Percentiles rank a stretch among this genome's conserved stretches.
These are phyloP conservation scores for Cutaneotrichosporon sp. DNA, from an alignment of 1,284 basidiomycete species.

Conservation along the genomic window DNA sequence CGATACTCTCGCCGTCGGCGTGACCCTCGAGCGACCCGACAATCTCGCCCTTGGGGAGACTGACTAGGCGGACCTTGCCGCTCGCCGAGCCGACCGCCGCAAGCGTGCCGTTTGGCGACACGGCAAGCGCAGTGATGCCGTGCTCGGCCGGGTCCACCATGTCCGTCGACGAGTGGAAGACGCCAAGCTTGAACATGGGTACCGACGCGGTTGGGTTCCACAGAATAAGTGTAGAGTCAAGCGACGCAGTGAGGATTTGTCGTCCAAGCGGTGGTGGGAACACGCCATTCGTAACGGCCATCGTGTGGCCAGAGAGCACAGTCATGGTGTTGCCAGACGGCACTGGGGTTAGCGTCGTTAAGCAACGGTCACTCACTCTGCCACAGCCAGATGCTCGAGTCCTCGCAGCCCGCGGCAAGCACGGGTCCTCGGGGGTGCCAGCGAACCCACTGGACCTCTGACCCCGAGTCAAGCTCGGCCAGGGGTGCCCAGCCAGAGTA, in stretches of 20 bases:
- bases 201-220: slow-evolving; percentile 75
- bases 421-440: slow-evolving; percentile 96
- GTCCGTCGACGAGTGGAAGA: slow-evolving; percentile 55
- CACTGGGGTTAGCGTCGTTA: slow-evolving; percentile 53
- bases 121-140: slow-evolving; percentile 75
- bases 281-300: slow-evolving; percentile 76
- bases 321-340: slow-evolving; percentile 92
- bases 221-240: slow-evolving; percentile 75
- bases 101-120: slow-evolving; percentile 77
- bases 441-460: slow-evolving; percentile 90
- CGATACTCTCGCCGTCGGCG: slow-evolving; percentile 80
- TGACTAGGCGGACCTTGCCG: slow-evolving; percentile 78
- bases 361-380: slow-evolving; percentile 62
- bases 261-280: slow-evolving; percentile 71
- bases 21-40: slow-evolving; percentile 77
- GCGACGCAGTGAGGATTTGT: slow-evolving; percentile 79
- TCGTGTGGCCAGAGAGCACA: slow-evolving; percentile 86
- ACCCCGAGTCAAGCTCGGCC: slow-evolving; percentile 84
- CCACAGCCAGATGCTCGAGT: slow-evolving; percentile 97
- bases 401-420: slow-evolving; percentile 84
- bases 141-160: slow-evolving; percentile 54
- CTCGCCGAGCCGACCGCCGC: slow-evolving; percentile 80
- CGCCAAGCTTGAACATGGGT: slow-evolving; percentile 59
- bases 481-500: slow-evolving; percentile 86
- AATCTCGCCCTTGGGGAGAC: slow-evolving; percentile 77